phyloP scores from a whole-genome alignment of 179 eudicot genomes.

The Corrigiola litoralis region DNA sequence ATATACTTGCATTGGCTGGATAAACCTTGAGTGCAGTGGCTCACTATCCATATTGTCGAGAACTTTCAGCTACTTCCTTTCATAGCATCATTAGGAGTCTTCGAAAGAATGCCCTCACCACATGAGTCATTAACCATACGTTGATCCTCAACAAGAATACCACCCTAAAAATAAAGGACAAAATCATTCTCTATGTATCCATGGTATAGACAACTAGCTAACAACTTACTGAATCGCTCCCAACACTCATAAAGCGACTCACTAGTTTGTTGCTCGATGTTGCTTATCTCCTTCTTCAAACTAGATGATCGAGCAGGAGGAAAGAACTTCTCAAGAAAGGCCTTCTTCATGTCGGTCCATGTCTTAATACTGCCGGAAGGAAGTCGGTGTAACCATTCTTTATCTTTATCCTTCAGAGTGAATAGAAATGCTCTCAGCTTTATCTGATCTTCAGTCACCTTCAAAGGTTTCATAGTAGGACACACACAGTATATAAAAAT shows the following conservation, averaged over 20 bases:
- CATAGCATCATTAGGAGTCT: neutral
- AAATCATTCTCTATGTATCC: neutral
- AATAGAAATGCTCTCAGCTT: constrained; percentile 9
- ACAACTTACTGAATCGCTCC: constrained; percentile 1
- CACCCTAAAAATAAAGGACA: constrained; percentile 4
- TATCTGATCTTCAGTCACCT: neutral
- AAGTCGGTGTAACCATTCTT: constrained; percentile 9
- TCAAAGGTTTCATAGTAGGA: neutral
- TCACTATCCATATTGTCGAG: no score
- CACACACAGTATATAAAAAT: constrained; percentile 1
- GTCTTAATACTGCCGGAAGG: neutral
- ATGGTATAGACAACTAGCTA: constrained; percentile 5
- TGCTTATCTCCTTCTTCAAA: neutral
- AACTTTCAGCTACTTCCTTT: neutral
- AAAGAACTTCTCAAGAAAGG: constrained; percentile 9
- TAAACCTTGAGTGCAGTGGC: no score
- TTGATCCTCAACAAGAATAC: neutral
- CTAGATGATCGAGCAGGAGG: neutral
- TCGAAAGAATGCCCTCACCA: neutral
- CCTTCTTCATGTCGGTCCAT: neutral
- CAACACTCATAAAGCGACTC: neutral
- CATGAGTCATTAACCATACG: neutral
- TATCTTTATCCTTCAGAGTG: neutral
- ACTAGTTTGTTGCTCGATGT: neutral
- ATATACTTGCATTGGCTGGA: no score